Evolutionary conservation across 2,329 filamentous ascomycete genomes (phyloP).

Genomic region (Dichotomopilus funicola): DNA sequence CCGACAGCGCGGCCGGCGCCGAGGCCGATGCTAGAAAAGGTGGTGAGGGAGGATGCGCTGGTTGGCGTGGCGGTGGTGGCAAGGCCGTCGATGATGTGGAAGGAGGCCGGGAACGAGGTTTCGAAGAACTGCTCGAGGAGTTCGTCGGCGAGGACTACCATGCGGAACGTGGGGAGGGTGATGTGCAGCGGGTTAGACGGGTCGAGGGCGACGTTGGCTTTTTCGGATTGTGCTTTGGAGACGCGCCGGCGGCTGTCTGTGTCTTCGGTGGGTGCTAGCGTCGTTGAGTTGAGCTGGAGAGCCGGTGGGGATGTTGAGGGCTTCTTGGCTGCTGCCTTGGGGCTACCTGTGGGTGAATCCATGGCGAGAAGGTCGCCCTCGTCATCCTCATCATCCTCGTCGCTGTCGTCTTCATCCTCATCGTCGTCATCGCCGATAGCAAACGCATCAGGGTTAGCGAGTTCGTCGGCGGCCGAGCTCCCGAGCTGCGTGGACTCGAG

Average conservation of each 20-base stretch:
- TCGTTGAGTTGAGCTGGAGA: conserved; percentile 20
- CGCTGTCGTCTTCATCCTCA: conserved; percentile 29
- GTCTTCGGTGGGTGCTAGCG: conserved; percentile 21
- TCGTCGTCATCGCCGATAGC: conserved; percentile 70
- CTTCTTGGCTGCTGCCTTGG: conserved; percentile 28
- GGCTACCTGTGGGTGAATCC: conserved; percentile 40
- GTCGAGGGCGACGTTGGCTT: conserved; percentile 84
- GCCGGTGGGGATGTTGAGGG: conserved; percentile 20
- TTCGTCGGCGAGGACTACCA: conserved; percentile 96
- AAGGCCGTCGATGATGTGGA: conserved; percentile 71
- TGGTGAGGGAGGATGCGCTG: conserved; percentile 63
- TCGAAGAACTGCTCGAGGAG: conserved; percentile 96
- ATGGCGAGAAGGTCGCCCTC: conserved; percentile 57
- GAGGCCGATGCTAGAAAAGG: conserved; percentile 68
- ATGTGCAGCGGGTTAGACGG: conserved; percentile 91
- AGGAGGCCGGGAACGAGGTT: conserved; percentile 85
- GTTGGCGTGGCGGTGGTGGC: conserved; percentile 40
- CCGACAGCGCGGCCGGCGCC: conserved; percentile 35
- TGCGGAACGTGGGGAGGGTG: conserved; percentile 93
- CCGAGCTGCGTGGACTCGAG: conserved; percentile 26
- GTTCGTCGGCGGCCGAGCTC: conserved; percentile 26
- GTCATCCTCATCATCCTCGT: conserved; percentile 27
- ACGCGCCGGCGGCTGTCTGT: conserved; percentile 33
- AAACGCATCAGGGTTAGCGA: conserved; percentile 50
- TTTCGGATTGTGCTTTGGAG: conserved; percentile 63